These are phyloP conservation scores for Clitopilus hobsonii DNA, from an alignment of 768 basidiomycete genomes.

Conservation along the genomic window DNA sequence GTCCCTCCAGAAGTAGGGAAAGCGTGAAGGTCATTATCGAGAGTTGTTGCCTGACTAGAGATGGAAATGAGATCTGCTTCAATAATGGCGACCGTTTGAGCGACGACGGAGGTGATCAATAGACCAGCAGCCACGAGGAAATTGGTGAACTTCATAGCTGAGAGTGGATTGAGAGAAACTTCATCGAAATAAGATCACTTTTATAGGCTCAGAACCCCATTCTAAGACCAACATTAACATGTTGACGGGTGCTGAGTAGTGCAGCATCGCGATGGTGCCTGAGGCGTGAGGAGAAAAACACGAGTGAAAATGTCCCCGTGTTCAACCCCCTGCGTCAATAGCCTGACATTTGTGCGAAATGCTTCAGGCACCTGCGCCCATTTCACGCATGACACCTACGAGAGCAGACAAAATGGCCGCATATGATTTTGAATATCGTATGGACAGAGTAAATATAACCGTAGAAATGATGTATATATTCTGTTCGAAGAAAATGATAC, in stretches of 20 bases:
- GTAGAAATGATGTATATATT: too few species aligned
- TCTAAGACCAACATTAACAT: too few species aligned
- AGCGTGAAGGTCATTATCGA: background rate
- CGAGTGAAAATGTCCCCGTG: too few species aligned
- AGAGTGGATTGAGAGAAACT: background rate
- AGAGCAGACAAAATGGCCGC: background rate
- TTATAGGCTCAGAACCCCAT: too few species aligned
- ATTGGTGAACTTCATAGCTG: background rate
- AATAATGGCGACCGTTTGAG: background rate
- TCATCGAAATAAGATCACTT: too few species aligned
- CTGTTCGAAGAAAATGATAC: too few species aligned
- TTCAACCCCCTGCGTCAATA: too few species aligned
- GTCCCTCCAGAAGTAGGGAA: background rate
- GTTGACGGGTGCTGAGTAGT: too few species aligned
- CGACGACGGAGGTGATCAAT: background rate
- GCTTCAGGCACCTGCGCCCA: background rate
- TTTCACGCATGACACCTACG: background rate
- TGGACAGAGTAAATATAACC: background rate
- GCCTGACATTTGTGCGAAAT: background rate
- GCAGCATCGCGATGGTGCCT: too few species aligned
- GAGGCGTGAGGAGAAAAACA: too few species aligned
- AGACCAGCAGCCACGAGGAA: background rate
- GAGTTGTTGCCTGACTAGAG: background rate
- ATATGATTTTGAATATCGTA: background rate
- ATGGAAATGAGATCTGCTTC: background rate